Evolutionary conservation across 345 rosid species (phyloP).

Genomic region (Noccaea bulbosa): DNA sequence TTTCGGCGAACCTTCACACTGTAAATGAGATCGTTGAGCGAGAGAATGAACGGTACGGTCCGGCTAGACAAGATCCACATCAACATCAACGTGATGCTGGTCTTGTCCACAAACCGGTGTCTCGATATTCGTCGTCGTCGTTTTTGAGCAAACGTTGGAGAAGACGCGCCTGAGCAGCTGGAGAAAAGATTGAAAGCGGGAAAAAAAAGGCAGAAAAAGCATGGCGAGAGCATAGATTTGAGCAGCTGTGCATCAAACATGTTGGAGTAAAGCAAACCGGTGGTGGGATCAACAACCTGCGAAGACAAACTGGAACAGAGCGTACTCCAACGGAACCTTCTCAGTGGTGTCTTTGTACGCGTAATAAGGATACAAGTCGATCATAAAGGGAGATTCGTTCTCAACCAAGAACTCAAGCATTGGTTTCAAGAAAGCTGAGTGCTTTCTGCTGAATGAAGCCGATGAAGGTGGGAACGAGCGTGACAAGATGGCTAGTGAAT

Average conservation of each 20-base stretch:
- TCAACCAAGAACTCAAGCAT: slow-evolving; percentile 89
- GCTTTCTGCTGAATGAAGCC: slow-evolving; percentile 72
- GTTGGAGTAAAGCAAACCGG: slow-evolving; percentile 87
- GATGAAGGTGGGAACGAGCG: slow-evolving; percentile 93
- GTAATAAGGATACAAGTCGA: slow-evolving; percentile 83
- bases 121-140: no score
- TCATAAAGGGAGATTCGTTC: slow-evolving; percentile 91
- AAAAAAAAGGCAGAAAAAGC: no score
- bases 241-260: slow-evolving; percentile 99
- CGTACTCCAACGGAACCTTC: slow-evolving; percentile 76
- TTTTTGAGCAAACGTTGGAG: no score
- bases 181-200: no score
- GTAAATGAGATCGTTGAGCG: no score
- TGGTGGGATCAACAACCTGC: slow-evolving; percentile 79
- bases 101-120: no score
- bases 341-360: slow-evolving; percentile 76
- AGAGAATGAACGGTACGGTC: no score
- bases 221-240: no score
- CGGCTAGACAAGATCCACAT: no score
- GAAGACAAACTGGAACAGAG: slow-evolving; percentile 77
- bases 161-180: no score
- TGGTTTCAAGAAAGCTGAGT: slow-evolving; percentile 73
- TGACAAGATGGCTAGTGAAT: slow-evolving; percentile 81
- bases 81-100: no score
- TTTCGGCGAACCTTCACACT: no score